Base-by-base conservation (phyloP, 352 stramenopile species). In the Phytophthora cajani region DNA sequence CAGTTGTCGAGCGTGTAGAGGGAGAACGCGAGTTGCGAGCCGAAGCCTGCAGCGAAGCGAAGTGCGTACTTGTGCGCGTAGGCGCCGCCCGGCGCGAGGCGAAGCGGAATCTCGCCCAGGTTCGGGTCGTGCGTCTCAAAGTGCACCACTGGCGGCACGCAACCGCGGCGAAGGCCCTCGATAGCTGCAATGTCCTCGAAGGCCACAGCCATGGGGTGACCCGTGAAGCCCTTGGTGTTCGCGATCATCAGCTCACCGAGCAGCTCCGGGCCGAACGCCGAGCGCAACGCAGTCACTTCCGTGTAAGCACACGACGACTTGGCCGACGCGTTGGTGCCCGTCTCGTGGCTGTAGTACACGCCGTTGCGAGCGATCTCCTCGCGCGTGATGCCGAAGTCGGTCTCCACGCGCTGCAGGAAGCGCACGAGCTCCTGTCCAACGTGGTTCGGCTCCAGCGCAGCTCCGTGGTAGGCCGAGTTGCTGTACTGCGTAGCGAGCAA, bases 311-410 rank as follows among this genome's bases (percentile, higher is more conserved):
- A 99, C 61, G 92, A 98, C 10, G 84, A 86, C 47, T 80, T 95
- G 32, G 89, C 80, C 3, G 95, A 98, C 19, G 96, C 93, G 82
- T 99, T 98, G 25, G 96, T 99, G 64, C 92, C 96, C 21, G 97
- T 99, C 77, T 99, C 97, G 72, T 99, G 97, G 54, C 92, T 98
- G 80, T 99, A 98, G 78, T 99, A 99, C 21, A 98, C 93, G 68
- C 97, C 97, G 62, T 98, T 81, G 10, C 71, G 79, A 3, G 94
- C 96, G 59, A 99, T 95, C 57, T 97, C 83, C 42, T 86, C 77
- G 47, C 96, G 93, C 27, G 89, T 92, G 53, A 99, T 98, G 56
- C 92, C 91, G 67, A 98, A 94, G 50, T 96, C 80, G n/a, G 77
- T 63, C 74, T 99, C 90, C 33, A 99, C 79, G 47, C 93, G 78